Conservation (phyloP, 1,284 basidiomycete species). For the Leccinum pachyderme region DNA sequence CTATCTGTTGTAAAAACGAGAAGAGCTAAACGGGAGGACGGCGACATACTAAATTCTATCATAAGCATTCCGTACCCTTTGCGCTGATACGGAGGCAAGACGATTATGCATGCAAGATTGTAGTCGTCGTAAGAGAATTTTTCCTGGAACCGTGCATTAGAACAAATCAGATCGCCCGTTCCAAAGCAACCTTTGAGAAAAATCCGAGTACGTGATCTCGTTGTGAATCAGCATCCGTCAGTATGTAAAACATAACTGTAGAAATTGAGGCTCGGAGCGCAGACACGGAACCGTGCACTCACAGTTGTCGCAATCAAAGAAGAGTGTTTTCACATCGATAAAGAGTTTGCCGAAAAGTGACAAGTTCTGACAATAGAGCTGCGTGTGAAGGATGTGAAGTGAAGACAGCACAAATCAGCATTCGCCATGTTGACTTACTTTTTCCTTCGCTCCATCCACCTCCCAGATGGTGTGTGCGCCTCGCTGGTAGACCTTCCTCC, state of each 20-base stretch:
- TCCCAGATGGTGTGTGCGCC: conserved; percentile 94
- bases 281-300: conserved; percentile 23
- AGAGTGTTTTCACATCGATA: conserved; percentile 97
- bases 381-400: conserved; percentile 8
- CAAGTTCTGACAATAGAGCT: conserved; percentile 96
- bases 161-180: neutral
- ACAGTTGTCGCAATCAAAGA: conserved; percentile 91
- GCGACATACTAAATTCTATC: conserved; percentile 90
- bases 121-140: conserved; percentile 96
- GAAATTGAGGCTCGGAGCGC: neutral
- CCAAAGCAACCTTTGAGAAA: conserved; percentile 80
- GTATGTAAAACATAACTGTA: conserved; percentile 88
- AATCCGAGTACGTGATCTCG: conserved; percentile 82
- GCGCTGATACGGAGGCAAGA: conserved; percentile 90
- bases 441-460: conserved; percentile 85
- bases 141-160: conserved; percentile 54
- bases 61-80: conserved; percentile 92
- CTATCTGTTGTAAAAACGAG: conserved; percentile 30
- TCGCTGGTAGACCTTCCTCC: conserved; percentile 86
- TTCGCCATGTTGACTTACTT: conserved; percentile 46
- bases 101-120: conserved; percentile 96
- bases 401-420: neutral
- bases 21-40: neutral
- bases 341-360: conserved; percentile 98
- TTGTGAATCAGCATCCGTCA: conserved; percentile 83